phyloP scores from a whole-genome alignment of 2,329 filamentous ascomycete species.

The Polytolypa hystricis region DNA sequence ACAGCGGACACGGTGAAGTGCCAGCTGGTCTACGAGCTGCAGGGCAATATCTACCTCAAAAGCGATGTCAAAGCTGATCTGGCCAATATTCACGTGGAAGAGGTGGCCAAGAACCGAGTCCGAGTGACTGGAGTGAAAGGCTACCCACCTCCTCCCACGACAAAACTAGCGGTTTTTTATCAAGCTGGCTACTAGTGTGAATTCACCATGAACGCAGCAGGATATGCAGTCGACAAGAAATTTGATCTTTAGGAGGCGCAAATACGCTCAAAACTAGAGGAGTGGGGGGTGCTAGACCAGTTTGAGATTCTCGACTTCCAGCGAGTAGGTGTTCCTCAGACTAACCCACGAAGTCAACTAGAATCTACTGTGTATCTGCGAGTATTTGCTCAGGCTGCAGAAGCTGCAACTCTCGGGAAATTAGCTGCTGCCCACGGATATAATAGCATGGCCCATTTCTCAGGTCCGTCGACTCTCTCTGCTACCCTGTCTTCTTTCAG shows the following conservation, averaged over 20 bases:
- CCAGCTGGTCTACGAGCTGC: conserved; percentile 42
- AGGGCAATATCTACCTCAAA: conserved; percentile 40
- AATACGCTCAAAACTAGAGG: conserved; percentile 33
- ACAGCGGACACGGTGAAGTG: conserved; percentile 31
- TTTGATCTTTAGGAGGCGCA: conserved; percentile 41
- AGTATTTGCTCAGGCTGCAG: conserved; percentile 32
- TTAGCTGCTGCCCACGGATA: no score
- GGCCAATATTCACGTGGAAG: conserved; percentile 24
- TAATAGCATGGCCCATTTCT: no score
- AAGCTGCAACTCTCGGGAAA: conserved; percentile 38
- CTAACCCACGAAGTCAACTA: conserved; percentile 31
- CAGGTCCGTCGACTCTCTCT: no score
- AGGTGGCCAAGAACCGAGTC: conserved; percentile 28
- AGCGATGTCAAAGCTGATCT: conserved; percentile 35
- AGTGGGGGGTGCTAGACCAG: conserved; percentile 25
- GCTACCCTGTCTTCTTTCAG: no score
- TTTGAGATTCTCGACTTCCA: conserved; percentile 46
- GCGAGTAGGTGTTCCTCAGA: conserved; percentile 29
- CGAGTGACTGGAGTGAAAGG: conserved; percentile 33
- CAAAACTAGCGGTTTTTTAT: conserved; percentile 42
- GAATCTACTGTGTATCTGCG: conserved; percentile 37
- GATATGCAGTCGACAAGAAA: conserved; percentile 40
- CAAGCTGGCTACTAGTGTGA: conserved; percentile 39
- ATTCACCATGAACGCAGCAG: conserved; percentile 35
- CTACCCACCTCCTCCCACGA: conserved; percentile 38